Conservation (phyloP, 805 yeast species). For the Ogataea paraovalis region DNA sequence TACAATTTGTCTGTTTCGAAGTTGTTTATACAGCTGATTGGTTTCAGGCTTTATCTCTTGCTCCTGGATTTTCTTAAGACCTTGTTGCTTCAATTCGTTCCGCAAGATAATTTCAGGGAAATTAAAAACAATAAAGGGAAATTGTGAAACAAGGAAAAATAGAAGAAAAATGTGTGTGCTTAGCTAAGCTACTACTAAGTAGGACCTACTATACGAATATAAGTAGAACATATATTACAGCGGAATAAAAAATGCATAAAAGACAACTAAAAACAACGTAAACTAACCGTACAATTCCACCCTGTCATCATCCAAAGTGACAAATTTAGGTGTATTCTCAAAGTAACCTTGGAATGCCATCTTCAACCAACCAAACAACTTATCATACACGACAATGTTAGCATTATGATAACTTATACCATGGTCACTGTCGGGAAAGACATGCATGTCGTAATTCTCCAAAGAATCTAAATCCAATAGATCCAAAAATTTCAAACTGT, state of each 20-base stretch:
- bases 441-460: constrained; percentile 78
- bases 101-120: too few relatives aligned
- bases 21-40: too few relatives aligned
- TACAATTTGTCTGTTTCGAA: too few relatives aligned
- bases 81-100: too few relatives aligned
- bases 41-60: too few relatives aligned
- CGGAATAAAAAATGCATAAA: neutral
- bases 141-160: neutral
- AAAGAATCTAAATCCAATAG: constrained; percentile 62
- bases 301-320: constrained; percentile 2
- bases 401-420: constrained; percentile 71
- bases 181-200: too few relatives aligned
- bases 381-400: constrained; percentile 62
- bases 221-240: too few relatives aligned
- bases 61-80: too few relatives aligned
- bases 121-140: neutral
- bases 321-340: constrained; percentile 16
- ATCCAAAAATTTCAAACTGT: constrained; percentile 76
- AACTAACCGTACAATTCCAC: constrained; percentile 21
- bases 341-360: constrained; percentile 55
- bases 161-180: too few relatives aligned
- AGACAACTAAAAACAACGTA: neutral
- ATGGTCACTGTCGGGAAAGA: constrained; percentile 82
- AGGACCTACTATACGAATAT: too few relatives aligned
- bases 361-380: constrained; percentile 58